Conservation (phyloP, 768 basidiomycete species). For the Suillus subaureus region DNA sequence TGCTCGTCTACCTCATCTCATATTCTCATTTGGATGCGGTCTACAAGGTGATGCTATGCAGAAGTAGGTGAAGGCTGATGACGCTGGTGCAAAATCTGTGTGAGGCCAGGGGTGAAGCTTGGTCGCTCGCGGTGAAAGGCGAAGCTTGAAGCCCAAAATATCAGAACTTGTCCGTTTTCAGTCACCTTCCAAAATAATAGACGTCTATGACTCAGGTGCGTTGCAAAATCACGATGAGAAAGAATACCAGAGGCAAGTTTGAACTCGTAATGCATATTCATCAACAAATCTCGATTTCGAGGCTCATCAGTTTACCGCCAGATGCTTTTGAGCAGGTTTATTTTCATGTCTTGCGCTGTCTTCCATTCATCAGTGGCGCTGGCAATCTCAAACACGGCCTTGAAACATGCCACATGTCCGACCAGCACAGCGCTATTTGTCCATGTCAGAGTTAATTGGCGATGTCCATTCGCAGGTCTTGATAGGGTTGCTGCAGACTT, state of each 20-base stretch:
- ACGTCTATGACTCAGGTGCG: background rate
- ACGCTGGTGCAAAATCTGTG: slow-evolving; percentile 39
- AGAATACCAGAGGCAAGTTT: background rate
- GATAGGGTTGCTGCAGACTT: background rate
- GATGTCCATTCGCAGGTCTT: background rate
- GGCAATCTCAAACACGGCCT: background rate
- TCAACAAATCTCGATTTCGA: background rate
- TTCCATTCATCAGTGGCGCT: background rate
- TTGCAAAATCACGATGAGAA: background rate
- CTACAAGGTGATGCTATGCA: slow-evolving; percentile 53
- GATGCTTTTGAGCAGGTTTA: background rate
- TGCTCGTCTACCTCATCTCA: slow-evolving; percentile 43
- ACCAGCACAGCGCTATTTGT: background rate
- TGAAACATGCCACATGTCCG: background rate
- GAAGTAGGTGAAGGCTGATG: slow-evolving; percentile 49
- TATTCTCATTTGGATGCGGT: slow-evolving; percentile 53
- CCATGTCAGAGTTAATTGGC: background rate
- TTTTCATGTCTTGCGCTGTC: background rate
- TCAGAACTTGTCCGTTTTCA: background rate
- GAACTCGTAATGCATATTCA: background rate
- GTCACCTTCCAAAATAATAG: background rate
- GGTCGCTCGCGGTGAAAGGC: slow-evolving; percentile 44
- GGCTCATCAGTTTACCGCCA: background rate
- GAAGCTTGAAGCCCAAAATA: slow-evolving; percentile 18
- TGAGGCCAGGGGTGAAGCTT: slow-evolving; percentile 44